These are phyloP conservation scores for Cladophialophora psammophila DNA, from an alignment of 2,329 filamentous ascomycete genomes.

Conservation along the genomic window DNA sequence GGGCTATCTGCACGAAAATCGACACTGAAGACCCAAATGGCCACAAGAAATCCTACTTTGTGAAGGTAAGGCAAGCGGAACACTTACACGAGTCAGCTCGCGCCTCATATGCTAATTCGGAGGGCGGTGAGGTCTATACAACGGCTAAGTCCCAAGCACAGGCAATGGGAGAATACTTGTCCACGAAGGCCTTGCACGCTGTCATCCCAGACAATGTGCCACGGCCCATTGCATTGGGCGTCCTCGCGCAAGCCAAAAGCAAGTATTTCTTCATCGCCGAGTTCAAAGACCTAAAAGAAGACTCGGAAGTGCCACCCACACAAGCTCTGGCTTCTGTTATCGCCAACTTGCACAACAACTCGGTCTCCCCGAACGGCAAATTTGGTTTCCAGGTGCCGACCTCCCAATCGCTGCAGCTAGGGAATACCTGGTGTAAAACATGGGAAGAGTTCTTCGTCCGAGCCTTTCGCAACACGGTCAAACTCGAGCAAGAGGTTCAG, in stretches of 20 bases:
- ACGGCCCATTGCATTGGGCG: neutral
- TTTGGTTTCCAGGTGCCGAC: conserved; percentile 40
- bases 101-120: neutral
- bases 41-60: neutral
- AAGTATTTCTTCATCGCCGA: conserved; percentile 2
- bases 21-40: conserved; percentile 1
- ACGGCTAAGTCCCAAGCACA: neutral
- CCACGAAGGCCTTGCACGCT: neutral
- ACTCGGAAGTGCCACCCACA: neutral
- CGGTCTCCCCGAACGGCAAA: neutral
- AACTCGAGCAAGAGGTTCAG: conserved; percentile 27
- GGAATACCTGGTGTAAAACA: conserved; percentile 15
- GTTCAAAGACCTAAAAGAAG: conserved; percentile 1
- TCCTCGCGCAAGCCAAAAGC: neutral
- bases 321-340: neutral
- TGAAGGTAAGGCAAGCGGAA: neutral
- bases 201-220: conserved; percentile 1
- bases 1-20: neutral
- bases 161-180: neutral
- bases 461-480: conserved; percentile 26
- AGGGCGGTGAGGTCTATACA: neutral
- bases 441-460: conserved; percentile 41
- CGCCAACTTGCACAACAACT: conserved; percentile 9
- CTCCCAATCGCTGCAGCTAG: conserved; percentile 8
- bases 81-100: too few species aligned